Base-by-base conservation (phyloP, 2,329 filamentous ascomycete species). In the Pseudogymnoascus sp. region DNA sequence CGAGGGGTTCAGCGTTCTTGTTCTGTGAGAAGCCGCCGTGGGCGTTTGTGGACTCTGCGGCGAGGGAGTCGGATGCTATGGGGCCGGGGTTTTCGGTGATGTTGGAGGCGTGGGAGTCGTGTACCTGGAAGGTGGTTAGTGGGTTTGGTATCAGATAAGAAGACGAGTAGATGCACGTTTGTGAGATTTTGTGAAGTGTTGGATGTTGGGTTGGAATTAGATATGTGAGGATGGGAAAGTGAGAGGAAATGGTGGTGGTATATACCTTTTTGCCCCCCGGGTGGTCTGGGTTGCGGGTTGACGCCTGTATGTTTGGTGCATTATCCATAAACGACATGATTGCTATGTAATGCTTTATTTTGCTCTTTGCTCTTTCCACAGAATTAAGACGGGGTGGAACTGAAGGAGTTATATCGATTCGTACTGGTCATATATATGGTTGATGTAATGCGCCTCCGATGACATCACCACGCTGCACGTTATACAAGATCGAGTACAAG, bases 21-120 rank as follows among this genome's bases (percentile, higher is more conserved):
- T 90, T 89, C 61, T 79, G 72, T 39, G 80, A 75, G 68, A 89
- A 90, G 11, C 72, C 75, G 65, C 88, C 89, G 62, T 80, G 80
- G 20, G 76, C 66, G 53, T 78, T 75, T 62, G 84, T 74, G 0
- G 89, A 94, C 69, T 93, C 86, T 62, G 84, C 87, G 9, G 90
- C 90, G 4, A 95, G 84, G 6, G 89, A 93, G 73, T 88, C 88
- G 12, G 80, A 76, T 47, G 81, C 75, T 1, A 93, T 80, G 25
- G 78, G 68, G 59, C 90, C 90, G 4, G 86, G 76, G 12, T 79
- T 76, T 72, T 94, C 90, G 14, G 76, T 71, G 62, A 78, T 80
- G 1, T 69, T 61, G 28, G 83, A 80, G 47, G 82, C 77, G 53
- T 81, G 73, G 61, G 78, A 76, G 47, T 73, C 73, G 15, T 73